Evolutionary conservation across 2,329 filamentous ascomycete genomes (phyloP).

Genomic region (Talaromyces pinophilus): DNA sequence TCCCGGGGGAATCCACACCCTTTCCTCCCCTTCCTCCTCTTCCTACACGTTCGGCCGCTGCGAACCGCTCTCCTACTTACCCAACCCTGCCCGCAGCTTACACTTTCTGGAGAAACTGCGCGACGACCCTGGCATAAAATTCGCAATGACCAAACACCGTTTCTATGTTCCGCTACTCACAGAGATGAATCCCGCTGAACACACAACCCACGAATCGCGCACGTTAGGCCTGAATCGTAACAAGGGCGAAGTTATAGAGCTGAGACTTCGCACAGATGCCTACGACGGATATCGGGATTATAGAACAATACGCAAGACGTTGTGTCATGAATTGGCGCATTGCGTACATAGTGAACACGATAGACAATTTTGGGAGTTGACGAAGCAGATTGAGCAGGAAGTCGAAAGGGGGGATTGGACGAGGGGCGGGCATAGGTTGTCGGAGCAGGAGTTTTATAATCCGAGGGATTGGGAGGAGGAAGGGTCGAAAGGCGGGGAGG

Average conservation of each 20-base stretch:
- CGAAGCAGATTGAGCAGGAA: constrained; percentile 81
- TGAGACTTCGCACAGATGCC: constrained; percentile 86
- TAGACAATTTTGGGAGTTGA: constrained; percentile 84
- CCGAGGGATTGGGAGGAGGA: constrained; percentile 59
- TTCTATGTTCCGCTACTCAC: constrained; percentile 85
- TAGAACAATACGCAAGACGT: constrained; percentile 81
- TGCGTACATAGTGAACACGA: constrained; percentile 87
- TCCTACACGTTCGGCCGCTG: constrained; percentile 83
- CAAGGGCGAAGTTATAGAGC: constrained; percentile 82
- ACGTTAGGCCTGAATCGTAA: constrained; percentile 88
- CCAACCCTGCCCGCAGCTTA: constrained; percentile 69
- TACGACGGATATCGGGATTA: constrained; percentile 95
- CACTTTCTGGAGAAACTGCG: constrained; percentile 73
- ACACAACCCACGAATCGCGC: constrained; percentile 80
- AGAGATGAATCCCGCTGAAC: constrained; percentile 87
- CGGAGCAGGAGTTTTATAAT: constrained; percentile 60
- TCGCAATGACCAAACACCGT: constrained; percentile 78
- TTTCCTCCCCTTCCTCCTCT: constrained; percentile 50
- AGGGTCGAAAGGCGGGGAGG: constrained; percentile 46
- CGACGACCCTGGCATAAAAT: constrained; percentile 80
- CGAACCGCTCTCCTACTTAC: constrained; percentile 73
- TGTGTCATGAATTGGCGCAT: constrained; percentile 94
- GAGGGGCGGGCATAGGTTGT: constrained; percentile 66
- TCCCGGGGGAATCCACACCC: constrained; percentile 32
- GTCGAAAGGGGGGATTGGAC: constrained; percentile 80